Evolutionary conservation across 2,329 filamentous ascomycete species (phyloP).

Genomic region (Ophiostoma quercus): DNA sequence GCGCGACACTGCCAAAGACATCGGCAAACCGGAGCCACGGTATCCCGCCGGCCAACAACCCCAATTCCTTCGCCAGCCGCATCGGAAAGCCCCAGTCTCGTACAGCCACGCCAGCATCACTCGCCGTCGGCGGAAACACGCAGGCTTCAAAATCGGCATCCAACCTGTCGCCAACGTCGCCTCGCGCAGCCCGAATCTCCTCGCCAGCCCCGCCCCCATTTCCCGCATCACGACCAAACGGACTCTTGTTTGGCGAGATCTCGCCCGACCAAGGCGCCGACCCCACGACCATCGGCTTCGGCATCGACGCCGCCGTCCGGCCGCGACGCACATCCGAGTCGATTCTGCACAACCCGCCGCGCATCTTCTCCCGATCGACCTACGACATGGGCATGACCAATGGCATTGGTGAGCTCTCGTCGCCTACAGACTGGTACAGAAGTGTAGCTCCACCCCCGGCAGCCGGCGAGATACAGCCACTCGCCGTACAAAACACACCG

Average conservation of each 20-base stretch:
- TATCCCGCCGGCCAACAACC: conserved; percentile 14
- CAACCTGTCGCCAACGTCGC: conserved; percentile 31
- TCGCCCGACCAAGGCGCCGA: conserved; percentile 54
- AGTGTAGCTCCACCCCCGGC: conserved; percentile 27
- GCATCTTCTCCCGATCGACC: conserved; percentile 41
- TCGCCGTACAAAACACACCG: neutral
- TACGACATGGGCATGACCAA: conserved; percentile 39
- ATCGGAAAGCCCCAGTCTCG: conserved; percentile 49
- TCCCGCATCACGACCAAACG: conserved; percentile 38
- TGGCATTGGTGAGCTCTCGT: conserved; percentile 55
- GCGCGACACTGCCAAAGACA: conserved; percentile 27
- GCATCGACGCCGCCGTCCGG: conserved; percentile 48
- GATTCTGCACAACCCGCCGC: conserved; percentile 53
- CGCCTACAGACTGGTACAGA: conserved; percentile 63
- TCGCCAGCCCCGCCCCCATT: conserved; percentile 25
- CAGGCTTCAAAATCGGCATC: conserved; percentile 32
- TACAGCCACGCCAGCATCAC: conserved; percentile 34
- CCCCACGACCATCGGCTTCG: conserved; percentile 51
- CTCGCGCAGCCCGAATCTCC: conserved; percentile 25
- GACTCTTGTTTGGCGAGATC: conserved; percentile 71
- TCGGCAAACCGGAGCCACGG: conserved; percentile 14
- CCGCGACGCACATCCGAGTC: conserved; percentile 66
- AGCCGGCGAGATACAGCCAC: neutral
- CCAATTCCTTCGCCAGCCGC: conserved; percentile 42
- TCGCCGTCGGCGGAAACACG: conserved; percentile 40